Base-by-base conservation (phyloP, 1,284 basidiomycete species). In the Trametes sp. region DNA sequence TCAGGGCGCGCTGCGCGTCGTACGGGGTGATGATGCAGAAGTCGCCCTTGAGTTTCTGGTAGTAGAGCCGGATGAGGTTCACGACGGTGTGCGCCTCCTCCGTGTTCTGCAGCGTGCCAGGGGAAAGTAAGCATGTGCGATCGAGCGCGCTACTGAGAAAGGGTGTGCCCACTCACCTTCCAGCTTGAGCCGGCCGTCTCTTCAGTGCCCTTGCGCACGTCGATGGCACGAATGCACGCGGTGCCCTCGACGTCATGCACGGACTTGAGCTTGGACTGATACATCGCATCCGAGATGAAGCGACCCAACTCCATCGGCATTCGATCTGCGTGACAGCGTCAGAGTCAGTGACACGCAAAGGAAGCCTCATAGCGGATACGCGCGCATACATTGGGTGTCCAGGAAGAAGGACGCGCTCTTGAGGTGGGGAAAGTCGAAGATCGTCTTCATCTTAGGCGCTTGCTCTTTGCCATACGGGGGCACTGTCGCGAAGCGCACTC, bases 11-110 rank as follows among this genome's bases (percentile, higher is more conserved):
- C 70, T 92, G 90, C 3, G 79, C 82, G 70, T 89, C 88, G 80
- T 91, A 92, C 1, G 89, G 89, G 7, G 88, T 92, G 51, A 92
- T 87, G 54, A 92, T 82, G 46, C 82, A 81, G 70, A 81, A 90
- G 0, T 76, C 72, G 42, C 31, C 42, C 65, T 81, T 81, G 11
- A 35, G 24, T 2, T 38, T 29, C 9, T 38, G 33, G 54, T 67
- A 63, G 66, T 82, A 81, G 9, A 72, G 59, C 31, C 69, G 73
- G 7, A 82, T 77, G 13, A 84, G 73, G 45, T 79, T 69, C 0
- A 77, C 74, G 8, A 83, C 72, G 0, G 73, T 73, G n/a, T 75
- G 65, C 0, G 77, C 74, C 69, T 86, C 83, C 57, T 70, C 72
- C 2, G 23, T 33, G 62, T 85, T 85, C 84, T 86, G 41, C 19